Conservation (phyloP, 176 grass and related monocot genomes). For the Rhynchospora tenuis region DNA sequence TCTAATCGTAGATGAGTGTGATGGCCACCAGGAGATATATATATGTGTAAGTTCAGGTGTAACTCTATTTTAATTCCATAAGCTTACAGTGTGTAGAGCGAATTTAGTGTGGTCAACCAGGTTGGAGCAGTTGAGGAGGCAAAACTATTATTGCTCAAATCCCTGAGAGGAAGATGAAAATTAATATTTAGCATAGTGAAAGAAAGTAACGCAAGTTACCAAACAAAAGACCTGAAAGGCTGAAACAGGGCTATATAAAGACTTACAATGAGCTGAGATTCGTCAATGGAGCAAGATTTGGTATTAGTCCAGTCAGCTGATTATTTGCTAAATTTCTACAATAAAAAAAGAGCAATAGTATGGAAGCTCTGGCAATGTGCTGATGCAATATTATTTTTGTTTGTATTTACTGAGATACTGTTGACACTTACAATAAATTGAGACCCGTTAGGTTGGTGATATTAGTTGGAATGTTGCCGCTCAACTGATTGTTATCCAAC, state of each 20-base stretch:
- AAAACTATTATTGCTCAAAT: slow-evolving; percentile 84
- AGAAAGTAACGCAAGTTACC: neutral
- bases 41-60: neutral
- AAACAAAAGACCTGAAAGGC: slow-evolving; percentile 1
- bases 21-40: neutral
- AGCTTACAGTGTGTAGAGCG: slow-evolving; percentile 68
- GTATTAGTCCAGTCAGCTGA: slow-evolving; percentile 38
- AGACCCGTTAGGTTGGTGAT: slow-evolving; percentile 41
- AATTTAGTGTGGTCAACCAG: slow-evolving; percentile 46
- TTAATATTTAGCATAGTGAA: slow-evolving; percentile 6
- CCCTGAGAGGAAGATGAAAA: slow-evolving; percentile 29
- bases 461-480: slow-evolving; percentile 40
- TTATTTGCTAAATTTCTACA: slow-evolving; percentile 71
- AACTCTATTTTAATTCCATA: neutral
- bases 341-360: slow-evolving; percentile 9
- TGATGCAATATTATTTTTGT: neutral
- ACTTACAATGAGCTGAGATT: slow-evolving; percentile 54
- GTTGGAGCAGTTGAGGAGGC: slow-evolving; percentile 35
- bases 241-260: neutral
- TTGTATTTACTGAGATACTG: slow-evolving; percentile 18
- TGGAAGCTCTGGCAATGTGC: neutral
- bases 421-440: slow-evolving; percentile 59
- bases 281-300: slow-evolving; percentile 46
- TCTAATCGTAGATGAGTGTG: neutral
- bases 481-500: slow-evolving; percentile 60